Evolutionary conservation across 163 green algal species (phyloP).

Genomic region (Scenedesmus sp.): DNA sequence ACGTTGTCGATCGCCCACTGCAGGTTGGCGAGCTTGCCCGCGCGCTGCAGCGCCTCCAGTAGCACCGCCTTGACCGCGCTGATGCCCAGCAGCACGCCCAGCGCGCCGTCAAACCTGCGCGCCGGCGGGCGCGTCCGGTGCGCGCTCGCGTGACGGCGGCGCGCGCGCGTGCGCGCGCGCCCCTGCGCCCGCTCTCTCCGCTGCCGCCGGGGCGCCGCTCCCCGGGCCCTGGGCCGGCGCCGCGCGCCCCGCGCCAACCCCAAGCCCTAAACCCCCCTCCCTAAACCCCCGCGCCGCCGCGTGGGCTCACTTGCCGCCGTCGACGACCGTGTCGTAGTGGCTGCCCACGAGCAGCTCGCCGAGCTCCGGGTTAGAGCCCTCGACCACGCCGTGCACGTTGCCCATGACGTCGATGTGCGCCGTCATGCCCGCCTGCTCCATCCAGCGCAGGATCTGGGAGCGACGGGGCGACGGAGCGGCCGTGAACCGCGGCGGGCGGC

Average conservation of each 20-base stretch:
- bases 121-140: no score
- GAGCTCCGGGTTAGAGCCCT: conserved; percentile 38
- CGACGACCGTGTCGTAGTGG: conserved; percentile 95
- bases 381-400: conserved; percentile 85
- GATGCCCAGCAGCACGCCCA: conserved; percentile 88
- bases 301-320: conserved; percentile 80
- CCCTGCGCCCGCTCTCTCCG: no score
- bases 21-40: neutral
- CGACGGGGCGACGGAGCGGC: no score
- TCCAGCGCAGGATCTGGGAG: conserved; percentile 79
- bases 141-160: no score
- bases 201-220: no score
- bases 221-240: no score
- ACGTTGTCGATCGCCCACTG: conserved; percentile 7
- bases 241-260: no score
- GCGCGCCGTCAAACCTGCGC: conserved; percentile 83
- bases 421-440: conserved; percentile 81
- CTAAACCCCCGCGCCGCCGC: no score
- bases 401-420: conserved; percentile 79
- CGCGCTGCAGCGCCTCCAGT: conserved; percentile 44
- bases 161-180: no score
- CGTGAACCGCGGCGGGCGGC: neutral
- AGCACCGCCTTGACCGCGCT: conserved; percentile 83
- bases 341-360: conserved; percentile 78
- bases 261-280: no score